A percentile compares a stretch with the other conserved stretches of the same genome.
Conservation (phyloP, 352 stramenopile species). For the Pythium sukuiense region DNA sequence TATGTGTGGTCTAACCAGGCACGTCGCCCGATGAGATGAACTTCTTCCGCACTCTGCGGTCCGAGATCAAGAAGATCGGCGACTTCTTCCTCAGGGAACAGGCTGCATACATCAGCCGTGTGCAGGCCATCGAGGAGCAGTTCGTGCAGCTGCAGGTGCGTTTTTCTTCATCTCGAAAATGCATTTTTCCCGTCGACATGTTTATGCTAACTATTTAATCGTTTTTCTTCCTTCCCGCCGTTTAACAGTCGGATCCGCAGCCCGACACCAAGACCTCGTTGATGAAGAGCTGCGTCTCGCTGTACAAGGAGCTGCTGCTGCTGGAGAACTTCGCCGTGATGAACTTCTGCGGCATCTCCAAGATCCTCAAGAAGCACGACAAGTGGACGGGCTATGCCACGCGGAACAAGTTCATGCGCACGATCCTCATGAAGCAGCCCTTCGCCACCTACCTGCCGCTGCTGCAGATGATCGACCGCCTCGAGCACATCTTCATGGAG, state of each 20-base stretch:
- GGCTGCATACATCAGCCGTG: slow-evolving; percentile 61
- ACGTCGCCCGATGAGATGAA: slow-evolving; percentile 86
- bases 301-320: slow-evolving; percentile 87
- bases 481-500: slow-evolving; percentile 89
- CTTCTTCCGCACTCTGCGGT: slow-evolving; percentile 84
- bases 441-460: slow-evolving; percentile 85
- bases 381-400: slow-evolving; percentile 92
- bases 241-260: slow-evolving; percentile 37
- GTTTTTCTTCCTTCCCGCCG: neutral
- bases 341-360: slow-evolving; percentile 90
- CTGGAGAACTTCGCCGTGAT: slow-evolving; percentile 90
- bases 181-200: neutral
- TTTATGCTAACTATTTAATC: slow-evolving; percentile 2
- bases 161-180: slow-evolving; percentile 11
- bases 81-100: slow-evolving; percentile 88
- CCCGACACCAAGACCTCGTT: slow-evolving; percentile 67
- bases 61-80: slow-evolving; percentile 85
- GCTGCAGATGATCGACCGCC: slow-evolving; percentile 83
- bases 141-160: slow-evolving; percentile 66
- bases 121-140: slow-evolving; percentile 65
- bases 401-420: slow-evolving; percentile 89
- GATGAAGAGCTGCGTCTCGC: slow-evolving; percentile 79
- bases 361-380: slow-evolving; percentile 91
- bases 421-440: slow-evolving; percentile 88
- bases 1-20: slow-evolving; percentile 33